Base-by-base conservation (phyloP, 352 stramenopile species). In the Globisporangium iwayamae region DNA sequence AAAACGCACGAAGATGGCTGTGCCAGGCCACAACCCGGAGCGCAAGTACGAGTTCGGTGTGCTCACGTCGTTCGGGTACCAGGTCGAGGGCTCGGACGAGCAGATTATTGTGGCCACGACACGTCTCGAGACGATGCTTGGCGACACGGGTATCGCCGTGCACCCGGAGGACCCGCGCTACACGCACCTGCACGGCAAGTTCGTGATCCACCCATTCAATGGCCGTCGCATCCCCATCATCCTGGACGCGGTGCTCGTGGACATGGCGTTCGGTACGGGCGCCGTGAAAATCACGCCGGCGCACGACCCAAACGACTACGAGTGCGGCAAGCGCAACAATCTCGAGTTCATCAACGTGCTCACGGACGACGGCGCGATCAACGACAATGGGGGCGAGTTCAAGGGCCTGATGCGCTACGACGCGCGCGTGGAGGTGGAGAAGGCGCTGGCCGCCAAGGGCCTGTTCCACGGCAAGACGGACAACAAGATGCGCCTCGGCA, bases 101-200 rank as follows among this genome's bases (percentile, higher is more conserved):
- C 73, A 91, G 67, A 67, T 94, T 20, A 89, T 93, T 53, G 83
- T 94, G 32, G 83, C 81, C 4, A 94, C 98, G 1, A 99, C 98
- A 41, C 97, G 98, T 91, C 81, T 99, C 5, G 98, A 99, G 85
- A 99, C 98, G 7, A 99, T 99, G 97, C 80, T 99, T 30, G 98
- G 98, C 39, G 98, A 99, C 84, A 94, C 90, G 6, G 97, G 94
- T 43, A 96, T 99, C 22, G 98, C 98, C 0, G 91, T 99, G 25
- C 98, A 99, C 85, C 98, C 98, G 0, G 92, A 99, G 34, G 98
- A 99, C 81, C 75, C 89, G 39, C 88, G 98, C 20, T 99, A 99
- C 87, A 98, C 78, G 68, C 97, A 99, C 74, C 79, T 99, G 54
- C 98, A 99, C 76, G 97, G 97, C 62, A 99, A 99, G 79, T 93